Evolutionary conservation across 2,329 filamentous ascomycete species (phyloP), one percentile per base, ranked within the genome.

Genomic region (Alternaria ventricosa): DNA sequence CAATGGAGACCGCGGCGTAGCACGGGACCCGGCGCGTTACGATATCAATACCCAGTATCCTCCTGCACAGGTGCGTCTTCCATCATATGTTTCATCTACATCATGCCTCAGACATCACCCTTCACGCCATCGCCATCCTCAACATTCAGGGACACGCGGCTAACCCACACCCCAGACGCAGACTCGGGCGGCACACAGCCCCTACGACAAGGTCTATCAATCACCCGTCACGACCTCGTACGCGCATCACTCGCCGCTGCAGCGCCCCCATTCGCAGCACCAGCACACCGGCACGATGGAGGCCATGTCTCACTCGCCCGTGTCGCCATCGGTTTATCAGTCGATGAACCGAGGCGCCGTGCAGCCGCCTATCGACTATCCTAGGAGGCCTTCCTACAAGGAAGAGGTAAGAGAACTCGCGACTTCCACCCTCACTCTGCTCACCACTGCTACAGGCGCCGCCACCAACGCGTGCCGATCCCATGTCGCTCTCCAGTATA

Each of bases 401-500:
- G 74, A 79, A 25, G 79, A 81, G 67, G 79, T 80, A 58, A 70
- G 70, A 71, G 45, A 47, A 64, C 11, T 36, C 53, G 36, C 44
- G 22, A 54, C 22, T 23, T 27, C 28, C 58, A 51, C 61, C 0
- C 36, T 18, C 30, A 61, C 49, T 23, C 28, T 41, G 60, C 73
- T 79, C 60, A 76, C 73, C 55, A 44, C 46, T 57, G 49, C 44
- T 30, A 61, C 61, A 75, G 75, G 66, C 71, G 36, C 78, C 94
- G 88, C 92, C 90, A 56, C 88, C 91, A 87, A 91, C 91, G 54
- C 89, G 94, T 78, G 90, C 91, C 62, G 92, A 97, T 78, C 92
- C 94, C 57, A 97, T 97, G 94, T 96, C 94, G 6, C 96, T 98
- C 76, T 96, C 93, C 69, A 97, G 94, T 78, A 96, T 98, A 63